Conservation (phyloP, 352 stramenopile genomes). For the Phytophthora capsici region DNA sequence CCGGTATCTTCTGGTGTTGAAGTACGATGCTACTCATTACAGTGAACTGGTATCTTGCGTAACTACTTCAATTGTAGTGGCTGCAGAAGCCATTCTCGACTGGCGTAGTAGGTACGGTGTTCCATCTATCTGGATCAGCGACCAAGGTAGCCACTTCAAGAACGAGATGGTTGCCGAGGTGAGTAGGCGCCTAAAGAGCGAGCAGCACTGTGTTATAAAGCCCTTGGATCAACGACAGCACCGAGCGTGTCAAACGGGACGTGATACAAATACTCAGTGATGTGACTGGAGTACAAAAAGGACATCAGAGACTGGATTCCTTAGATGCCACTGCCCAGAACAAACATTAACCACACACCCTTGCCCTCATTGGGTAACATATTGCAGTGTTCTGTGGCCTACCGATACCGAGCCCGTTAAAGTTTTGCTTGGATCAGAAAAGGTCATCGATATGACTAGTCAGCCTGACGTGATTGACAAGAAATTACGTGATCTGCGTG, state of each 20-base stretch:
- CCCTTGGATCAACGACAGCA: conserved; percentile 40
- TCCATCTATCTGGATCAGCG: no score
- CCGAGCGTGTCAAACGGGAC: conserved; percentile 41
- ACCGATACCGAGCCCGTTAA: not conserved
- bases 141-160: conserved; percentile 36
- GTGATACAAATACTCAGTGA: conserved; percentile 34
- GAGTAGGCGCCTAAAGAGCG: conserved; percentile 4
- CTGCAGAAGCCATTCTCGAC: no score
- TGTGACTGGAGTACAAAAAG: conserved; percentile 25
- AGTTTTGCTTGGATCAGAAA: conserved; percentile 1
- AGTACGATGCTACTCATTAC: no score
- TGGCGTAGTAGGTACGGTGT: no score
- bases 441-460: not conserved
- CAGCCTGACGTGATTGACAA: not conserved
- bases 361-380: conserved; percentile 14
- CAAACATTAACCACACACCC: conserved; percentile 42
- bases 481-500: conserved; percentile 8
- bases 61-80: no score
- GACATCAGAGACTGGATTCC: conserved; percentile 21
- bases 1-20: no score
- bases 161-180: no score
- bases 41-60: no score
- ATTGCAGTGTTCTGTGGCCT: conserved; percentile 29
- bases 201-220: conserved; percentile 30
- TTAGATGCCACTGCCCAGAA: conserved; percentile 22